A percentile compares a stretch with the other conserved stretches of the same genome.
Conservation (phyloP, 2,329 filamentous ascomycete species). For the Bipolaris bicolor region DNA sequence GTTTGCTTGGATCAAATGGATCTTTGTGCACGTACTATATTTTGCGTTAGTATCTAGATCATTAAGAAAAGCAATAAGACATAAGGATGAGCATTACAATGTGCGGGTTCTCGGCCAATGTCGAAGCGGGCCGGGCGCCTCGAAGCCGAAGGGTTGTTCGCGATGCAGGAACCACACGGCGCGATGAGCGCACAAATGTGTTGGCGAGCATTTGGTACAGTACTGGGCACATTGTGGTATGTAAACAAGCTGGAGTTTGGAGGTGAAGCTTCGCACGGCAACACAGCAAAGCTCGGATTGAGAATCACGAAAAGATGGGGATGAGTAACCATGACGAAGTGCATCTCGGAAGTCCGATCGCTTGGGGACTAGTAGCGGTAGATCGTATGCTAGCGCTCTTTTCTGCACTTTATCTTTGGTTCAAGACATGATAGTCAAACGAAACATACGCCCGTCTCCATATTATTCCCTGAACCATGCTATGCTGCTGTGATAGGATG, state of each 20-base stretch:
- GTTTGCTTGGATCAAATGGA: conserved; percentile 46
- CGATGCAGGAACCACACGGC: conserved; percentile 16
- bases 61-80: too few species aligned
- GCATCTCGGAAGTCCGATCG: conserved; percentile 2
- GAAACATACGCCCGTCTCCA: not conserved
- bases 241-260: not conserved
- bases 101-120: conserved; percentile 53
- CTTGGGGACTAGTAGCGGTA: conserved; percentile 18
- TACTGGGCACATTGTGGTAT: conserved; percentile 16
- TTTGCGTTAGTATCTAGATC: conserved; percentile 3
- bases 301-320: not conserved
- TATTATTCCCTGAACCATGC: not conserved
- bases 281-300: not conserved
- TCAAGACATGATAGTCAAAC: not conserved
- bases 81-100: conserved; percentile 41
- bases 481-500: not conserved
- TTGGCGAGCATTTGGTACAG: conserved; percentile 30
- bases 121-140: conserved; percentile 42
- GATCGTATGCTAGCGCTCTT: conserved; percentile 5
- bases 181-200: conserved; percentile 27
- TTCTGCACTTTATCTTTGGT: not conserved
- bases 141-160: conserved; percentile 28
- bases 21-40: conserved; percentile 58
- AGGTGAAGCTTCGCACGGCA: not conserved
- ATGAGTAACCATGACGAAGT: conserved; percentile 26